Conservation (phyloP, 2,329 filamentous ascomycete species). For the Dactylellina drechsleri region DNA sequence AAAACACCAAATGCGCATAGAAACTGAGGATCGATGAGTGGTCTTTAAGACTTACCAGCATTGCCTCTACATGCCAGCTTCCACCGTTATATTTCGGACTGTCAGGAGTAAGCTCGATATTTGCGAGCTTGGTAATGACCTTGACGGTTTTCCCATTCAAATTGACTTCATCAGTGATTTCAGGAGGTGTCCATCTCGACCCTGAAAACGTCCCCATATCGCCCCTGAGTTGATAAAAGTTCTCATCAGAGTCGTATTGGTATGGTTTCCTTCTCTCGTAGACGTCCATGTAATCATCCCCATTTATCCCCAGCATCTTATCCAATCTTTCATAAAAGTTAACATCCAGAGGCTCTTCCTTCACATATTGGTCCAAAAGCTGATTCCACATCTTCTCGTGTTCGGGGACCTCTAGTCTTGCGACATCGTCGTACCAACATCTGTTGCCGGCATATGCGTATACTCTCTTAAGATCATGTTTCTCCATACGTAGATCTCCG, state of each 20-base stretch:
- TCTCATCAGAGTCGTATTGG: constrained; percentile 3
- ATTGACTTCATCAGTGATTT: constrained; percentile 25
- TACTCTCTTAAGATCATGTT: constrained; percentile 24
- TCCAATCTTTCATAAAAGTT: constrained; percentile 9
- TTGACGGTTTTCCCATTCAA: constrained; percentile 66
- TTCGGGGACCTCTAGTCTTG: constrained; percentile 1
- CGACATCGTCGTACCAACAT: constrained; percentile 22
- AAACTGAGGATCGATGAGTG: no score
- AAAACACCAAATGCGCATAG: no score
- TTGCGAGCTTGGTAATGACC: constrained; percentile 72
- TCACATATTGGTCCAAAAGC: constrained; percentile 34
- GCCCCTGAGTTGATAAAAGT: constrained; percentile 28
- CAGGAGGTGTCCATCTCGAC: constrained; percentile 15
- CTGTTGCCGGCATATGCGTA: not conserved
- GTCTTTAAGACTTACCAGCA: constrained; percentile 57
- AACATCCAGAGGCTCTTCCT: constrained; percentile 27
- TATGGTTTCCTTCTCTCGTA: constrained; percentile 8
- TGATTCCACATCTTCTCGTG: constrained; percentile 24
- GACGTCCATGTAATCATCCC: not conserved
- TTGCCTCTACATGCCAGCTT: constrained; percentile 69
- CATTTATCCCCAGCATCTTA: not conserved
- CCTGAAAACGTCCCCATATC: constrained; percentile 21
- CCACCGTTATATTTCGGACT: constrained; percentile 67
- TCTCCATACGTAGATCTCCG: constrained; percentile 21
- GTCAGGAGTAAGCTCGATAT: constrained; percentile 70